phyloP scores from a whole-genome alignment of 768 basidiomycete genomes.

The Amanita molliuscula region DNA sequence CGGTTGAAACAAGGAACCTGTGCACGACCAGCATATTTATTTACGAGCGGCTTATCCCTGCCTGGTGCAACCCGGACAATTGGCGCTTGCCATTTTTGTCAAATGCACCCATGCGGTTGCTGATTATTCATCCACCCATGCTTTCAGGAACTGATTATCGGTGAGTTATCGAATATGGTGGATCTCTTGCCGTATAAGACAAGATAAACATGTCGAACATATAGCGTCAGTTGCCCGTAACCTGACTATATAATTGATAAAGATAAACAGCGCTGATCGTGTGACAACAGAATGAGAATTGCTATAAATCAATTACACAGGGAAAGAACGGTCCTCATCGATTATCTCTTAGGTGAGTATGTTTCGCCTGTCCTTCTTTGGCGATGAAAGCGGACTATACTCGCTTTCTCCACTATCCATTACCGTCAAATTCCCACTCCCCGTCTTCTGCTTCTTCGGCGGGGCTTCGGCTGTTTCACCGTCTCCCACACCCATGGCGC shows the following conservation, averaged over 20 bases:
- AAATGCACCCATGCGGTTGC: too few species aligned
- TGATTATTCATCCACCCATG: too few species aligned
- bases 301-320: not conserved
- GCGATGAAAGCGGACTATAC: not conserved
- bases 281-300: not conserved
- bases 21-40: too few species aligned
- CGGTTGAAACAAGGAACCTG: not conserved
- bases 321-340: not conserved
- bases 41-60: too few species aligned
- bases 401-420: conserved; percentile 14
- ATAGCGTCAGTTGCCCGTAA: too few species aligned
- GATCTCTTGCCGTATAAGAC: too few species aligned
- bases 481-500: not conserved
- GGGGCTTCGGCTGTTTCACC: conserved; percentile 17
- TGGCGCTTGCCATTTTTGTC: too few species aligned
- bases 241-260: not conserved
- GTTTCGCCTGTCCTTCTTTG: conserved; percentile 15
- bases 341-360: not conserved
- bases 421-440: conserved; percentile 12
- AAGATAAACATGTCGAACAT: too few species aligned
- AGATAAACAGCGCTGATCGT: not conserved
- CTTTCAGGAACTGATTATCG: too few species aligned
- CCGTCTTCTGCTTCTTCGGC: conserved; percentile 22
- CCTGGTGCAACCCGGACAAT: too few species aligned
- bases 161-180: too few species aligned